These are phyloP conservation scores for Paraurostyla sp. DNA, from an alignment of 73 alveolate genomes.

Conservation along the genomic window DNA sequence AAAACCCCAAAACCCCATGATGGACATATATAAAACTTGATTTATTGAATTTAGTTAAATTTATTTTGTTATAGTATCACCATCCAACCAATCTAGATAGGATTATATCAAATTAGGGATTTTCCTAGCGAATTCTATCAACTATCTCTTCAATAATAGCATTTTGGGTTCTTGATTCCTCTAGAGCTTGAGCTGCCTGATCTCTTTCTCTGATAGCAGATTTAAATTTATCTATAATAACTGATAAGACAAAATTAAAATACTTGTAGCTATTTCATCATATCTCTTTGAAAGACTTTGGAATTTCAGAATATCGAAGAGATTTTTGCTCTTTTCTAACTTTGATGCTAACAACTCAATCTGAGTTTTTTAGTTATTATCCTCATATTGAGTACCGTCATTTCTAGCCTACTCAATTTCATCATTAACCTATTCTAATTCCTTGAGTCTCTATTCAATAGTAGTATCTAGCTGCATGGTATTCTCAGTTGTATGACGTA, in stretches of 20 bases:
- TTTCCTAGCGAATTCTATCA: conserved; percentile 72
- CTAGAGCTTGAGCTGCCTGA: conserved; percentile 48
- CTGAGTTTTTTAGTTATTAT: conserved; percentile 44
- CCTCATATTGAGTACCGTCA: conserved; percentile 61
- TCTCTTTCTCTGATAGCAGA: conserved; percentile 75
- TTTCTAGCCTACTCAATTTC: conserved; percentile 71
- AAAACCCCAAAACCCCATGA: too few species aligned
- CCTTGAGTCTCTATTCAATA: conserved; percentile 74
- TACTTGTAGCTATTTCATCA: conserved; percentile 66
- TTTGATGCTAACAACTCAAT: conserved; percentile 69
- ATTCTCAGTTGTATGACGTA: conserved; percentile 87
- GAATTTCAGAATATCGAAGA: conserved; percentile 55
- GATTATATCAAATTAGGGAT: conserved; percentile 76
- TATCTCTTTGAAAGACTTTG: conserved; percentile 64
- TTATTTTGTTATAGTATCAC: not conserved
- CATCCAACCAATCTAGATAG: conserved; percentile 61
- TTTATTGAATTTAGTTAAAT: not conserved
- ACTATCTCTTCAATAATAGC: conserved; percentile 60
- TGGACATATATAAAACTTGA: too few species aligned
- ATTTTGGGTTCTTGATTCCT: conserved; percentile 65
- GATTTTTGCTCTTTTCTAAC: conserved; percentile 66
- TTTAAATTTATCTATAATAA: conserved; percentile 53
- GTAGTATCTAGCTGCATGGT: conserved; percentile 84
- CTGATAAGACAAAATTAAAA: not conserved
- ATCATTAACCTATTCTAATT: conserved; percentile 73